These are phyloP conservation scores for Botrytis deweyae DNA, from an alignment of 2,329 filamentous ascomycete species.

Conservation along the genomic window DNA sequence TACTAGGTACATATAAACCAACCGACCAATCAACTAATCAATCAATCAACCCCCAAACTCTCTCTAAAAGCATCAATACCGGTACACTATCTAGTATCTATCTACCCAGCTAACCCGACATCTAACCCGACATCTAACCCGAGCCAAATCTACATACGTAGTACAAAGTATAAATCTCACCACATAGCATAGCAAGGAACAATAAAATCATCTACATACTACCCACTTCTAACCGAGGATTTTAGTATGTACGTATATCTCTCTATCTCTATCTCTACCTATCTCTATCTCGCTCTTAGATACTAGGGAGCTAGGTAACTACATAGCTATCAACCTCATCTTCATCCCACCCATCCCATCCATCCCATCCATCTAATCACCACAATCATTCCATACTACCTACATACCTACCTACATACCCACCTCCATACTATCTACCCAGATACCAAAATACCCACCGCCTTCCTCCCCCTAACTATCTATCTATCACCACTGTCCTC, in stretches of 20 bases:
- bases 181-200: neutral
- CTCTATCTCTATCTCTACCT: too few species aligned
- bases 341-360: too few species aligned
- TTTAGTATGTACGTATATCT: neutral
- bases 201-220: neutral
- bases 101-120: too few species aligned
- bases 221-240: neutral
- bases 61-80: too few species aligned
- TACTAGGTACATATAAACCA: too few species aligned
- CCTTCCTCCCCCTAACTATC: neutral
- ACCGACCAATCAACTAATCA: too few species aligned
- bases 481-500: neutral
- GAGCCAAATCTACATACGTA: neutral
- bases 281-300: too few species aligned
- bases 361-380: neutral
- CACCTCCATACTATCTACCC: neutral
- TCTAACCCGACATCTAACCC: neutral
- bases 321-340: too few species aligned
- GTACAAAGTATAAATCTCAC: neutral
- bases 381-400: neutral
- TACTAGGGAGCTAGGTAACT: too few species aligned
- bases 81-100: too few species aligned
- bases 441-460: neutral
- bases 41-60: too few species aligned
- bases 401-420: too few species aligned